Percentiles rank a stretch among this genome's conserved stretches.
phyloP scores from a whole-genome alignment of 169 alveolate genomes.

The Plasmodium coatneyi region DNA sequence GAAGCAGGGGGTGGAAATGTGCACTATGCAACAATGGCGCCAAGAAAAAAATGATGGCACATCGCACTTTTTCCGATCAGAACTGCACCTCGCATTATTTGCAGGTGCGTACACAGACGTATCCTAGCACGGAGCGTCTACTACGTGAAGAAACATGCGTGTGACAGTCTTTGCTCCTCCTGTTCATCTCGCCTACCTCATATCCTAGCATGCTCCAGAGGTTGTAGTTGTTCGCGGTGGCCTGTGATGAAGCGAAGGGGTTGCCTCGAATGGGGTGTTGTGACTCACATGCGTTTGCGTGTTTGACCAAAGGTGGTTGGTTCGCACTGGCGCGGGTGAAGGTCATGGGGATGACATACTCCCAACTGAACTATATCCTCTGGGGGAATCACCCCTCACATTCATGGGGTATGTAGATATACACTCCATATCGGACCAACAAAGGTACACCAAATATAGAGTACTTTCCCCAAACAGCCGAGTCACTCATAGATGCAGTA shows the following conservation, averaged over 20 bases:
- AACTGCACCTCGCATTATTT: neutral
- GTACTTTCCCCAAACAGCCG: neutral
- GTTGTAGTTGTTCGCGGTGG: neutral
- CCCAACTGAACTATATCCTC: neutral
- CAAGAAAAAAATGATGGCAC: neutral
- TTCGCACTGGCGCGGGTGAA: neutral
- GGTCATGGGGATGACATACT: neutral
- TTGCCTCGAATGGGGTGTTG: neutral
- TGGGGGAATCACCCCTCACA: neutral
- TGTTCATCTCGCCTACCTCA: conserved; percentile 22
- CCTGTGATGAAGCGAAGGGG: conserved; percentile 20
- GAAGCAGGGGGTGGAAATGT: neutral
- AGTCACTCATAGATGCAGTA: neutral
- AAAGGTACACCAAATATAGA: neutral
- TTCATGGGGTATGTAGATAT: neutral
- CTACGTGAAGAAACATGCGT: neutral
- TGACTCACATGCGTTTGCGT: neutral
- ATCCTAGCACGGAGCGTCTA: neutral
- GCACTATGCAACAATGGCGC: neutral
- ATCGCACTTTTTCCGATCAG: neutral
- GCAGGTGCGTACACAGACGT: neutral
- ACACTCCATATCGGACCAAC: neutral
- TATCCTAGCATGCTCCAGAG: conserved; percentile 69
- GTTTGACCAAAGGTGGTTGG: neutral
- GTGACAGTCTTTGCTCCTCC: neutral